These are phyloP conservation scores for Cladobotryum mycophilum DNA, from an alignment of 2,329 filamentous ascomycete species.

Conservation along the genomic window DNA sequence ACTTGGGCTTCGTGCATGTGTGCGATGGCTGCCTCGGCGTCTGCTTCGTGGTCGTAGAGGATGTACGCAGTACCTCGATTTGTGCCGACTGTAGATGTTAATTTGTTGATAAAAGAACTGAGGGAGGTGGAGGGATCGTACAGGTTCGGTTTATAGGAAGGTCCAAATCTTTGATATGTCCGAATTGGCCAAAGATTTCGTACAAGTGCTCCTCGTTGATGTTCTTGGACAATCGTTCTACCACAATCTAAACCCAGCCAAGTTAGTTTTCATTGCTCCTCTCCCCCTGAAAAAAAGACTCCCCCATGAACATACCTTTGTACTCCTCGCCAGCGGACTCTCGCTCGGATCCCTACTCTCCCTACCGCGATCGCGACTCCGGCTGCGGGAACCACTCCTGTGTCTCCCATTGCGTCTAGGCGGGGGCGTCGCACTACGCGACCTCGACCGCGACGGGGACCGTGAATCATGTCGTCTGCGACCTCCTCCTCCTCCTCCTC, in stretches of 20 bases:
- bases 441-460: slow-evolving; percentile 19
- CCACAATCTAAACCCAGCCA: slow-evolving; percentile 64
- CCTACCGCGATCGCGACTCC: slow-evolving; percentile 29
- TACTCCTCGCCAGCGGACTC: slow-evolving; percentile 38
- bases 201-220: slow-evolving; percentile 80
- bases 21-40: slow-evolving; percentile 82
- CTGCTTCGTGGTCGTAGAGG: slow-evolving; percentile 66
- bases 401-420: slow-evolving; percentile 29
- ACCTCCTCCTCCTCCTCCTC: slow-evolving; percentile 2
- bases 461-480: slow-evolving; percentile 29
- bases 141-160: slow-evolving; percentile 83
- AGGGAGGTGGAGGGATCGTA: slow-evolving; percentile 36
- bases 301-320: slow-evolving; percentile 41
- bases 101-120: not conserved
- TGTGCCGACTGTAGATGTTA: slow-evolving; percentile 57
- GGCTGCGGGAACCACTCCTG: slow-evolving; percentile 23
- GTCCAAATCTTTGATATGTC: slow-evolving; percentile 78
- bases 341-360: slow-evolving; percentile 32
- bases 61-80: slow-evolving; percentile 95
- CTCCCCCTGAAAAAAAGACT: not conserved
- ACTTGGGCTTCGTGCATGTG: slow-evolving; percentile 98
- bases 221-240: slow-evolving; percentile 94
- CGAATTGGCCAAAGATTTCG: slow-evolving; percentile 90
- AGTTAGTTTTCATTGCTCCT: not conserved
- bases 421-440: slow-evolving; percentile 25